Evolutionary conservation across 768 basidiomycete species (phyloP), one percentile per base, ranked within the genome.

Genomic region (Amylocystis lapponica): DNA sequence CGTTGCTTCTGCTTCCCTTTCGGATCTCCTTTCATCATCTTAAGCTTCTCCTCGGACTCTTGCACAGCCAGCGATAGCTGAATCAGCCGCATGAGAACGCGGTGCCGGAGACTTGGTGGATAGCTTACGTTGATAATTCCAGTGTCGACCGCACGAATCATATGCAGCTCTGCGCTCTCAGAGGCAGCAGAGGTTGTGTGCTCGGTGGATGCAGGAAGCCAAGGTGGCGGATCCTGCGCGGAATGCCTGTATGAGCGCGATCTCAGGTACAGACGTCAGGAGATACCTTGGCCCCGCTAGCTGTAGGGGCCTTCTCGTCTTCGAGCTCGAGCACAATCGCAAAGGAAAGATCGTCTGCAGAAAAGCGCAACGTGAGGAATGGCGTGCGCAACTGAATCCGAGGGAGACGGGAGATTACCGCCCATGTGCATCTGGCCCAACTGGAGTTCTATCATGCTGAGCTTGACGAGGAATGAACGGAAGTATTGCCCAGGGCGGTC

Each of bases 61-160:
- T 91, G 86, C 16, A 90, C 79, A 7, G 80, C 79, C 1, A 90
- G 66, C 16, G 86, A 82, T 31, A 90, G 63, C 87, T 89, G 42
- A 6, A 20, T 40, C 36, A 46, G 31, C 14, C 5, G 22, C 17
- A 2, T 37, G 26, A 25, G n/a, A 33, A 4, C n/a, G 16, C 23
- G 19, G 29, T n/a, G 21, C 33, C 27, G 21, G 12, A 32, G 10
- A 41, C 4, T n/a, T 26, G 27, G 3, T 33, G 14, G 19, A 9
- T 39, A 12, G 54, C 77, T 54, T 57, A 82, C 89, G 57, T 83
- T 87, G 39, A 92, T 76, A 33, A 92, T 76, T 3, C 88, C 88
- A 1, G 88, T 91, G 52, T 89, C 86, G 6, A 91, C 85, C 11
- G 83, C 83, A 19, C 88, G 74, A 41, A 92, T 64, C 67, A 89